Evolutionary conservation across 73 alveolate species (phyloP), one percentile per base, ranked within the genome.

Genomic region (Tetrahymena thermophila): DNA sequence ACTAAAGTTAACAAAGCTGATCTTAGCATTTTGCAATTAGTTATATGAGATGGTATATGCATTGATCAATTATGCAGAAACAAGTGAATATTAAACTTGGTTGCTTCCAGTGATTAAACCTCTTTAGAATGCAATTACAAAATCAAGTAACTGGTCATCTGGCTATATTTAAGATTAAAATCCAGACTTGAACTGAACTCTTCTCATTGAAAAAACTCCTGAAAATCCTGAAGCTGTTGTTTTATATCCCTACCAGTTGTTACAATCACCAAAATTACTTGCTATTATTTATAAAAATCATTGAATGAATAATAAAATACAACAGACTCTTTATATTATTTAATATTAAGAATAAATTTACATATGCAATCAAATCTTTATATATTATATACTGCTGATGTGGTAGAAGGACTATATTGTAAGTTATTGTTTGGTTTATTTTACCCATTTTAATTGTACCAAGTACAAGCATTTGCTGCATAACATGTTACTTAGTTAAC

Each of bases 311-410:
- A 56, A 56, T 4, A 9, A 55, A 23, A 55, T 19, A 55, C 21
- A 55, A 55, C 8, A 19, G 3, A 55, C 2, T 55, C 21, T 56
- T 56, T 4, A 56, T 9, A 25, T 56, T 9, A 23, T 56, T 21
- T 4, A 56, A 56, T 56, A 9, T 56, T 40, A 7, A 40, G 44
- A 15, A 8, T 40, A 8, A 28, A 71, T 71, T 71, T 71, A 71
- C 89, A n/a, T 71, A 71, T 71, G 89, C 89, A 71, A 71, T 71
- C 89, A 71, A 71, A 71, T 71, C 89, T 71, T n/a, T 71, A n/a
- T 19, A 71, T 71, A 19, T n/a, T 71, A 71, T 71, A 71, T 0
- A 71, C 89, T 23, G 89, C 89, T 71, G 89, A 25, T 71, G 42
- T n/a, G n/a, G 38, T 71, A 23, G 89, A 71, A 71, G 89, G 89